Conservation (phyloP, 2,329 filamentous ascomycete species). For the Claviceps sp. region DNA sequence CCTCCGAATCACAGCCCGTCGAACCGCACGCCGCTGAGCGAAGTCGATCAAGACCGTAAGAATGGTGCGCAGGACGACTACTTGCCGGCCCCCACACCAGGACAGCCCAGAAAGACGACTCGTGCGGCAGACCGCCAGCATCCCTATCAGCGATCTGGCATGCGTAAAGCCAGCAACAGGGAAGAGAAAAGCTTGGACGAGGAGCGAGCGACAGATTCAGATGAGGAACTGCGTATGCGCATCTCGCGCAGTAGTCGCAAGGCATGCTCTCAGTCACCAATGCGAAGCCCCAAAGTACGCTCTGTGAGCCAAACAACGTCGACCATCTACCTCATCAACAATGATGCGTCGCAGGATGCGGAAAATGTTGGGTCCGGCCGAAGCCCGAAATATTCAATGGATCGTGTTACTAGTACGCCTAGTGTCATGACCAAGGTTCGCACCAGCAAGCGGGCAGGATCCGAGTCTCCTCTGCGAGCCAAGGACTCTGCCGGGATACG, state of each 20-base stretch:
- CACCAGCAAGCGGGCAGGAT: slow-evolving; percentile 38
- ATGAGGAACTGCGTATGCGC: slow-evolving; percentile 72
- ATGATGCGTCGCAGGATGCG: slow-evolving; percentile 55
- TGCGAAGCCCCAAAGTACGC: slow-evolving; percentile 46
- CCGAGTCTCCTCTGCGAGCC: slow-evolving; percentile 34
- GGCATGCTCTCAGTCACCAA: slow-evolving; percentile 47
- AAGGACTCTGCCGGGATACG: slow-evolving; percentile 43
- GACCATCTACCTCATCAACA: slow-evolving; percentile 51
- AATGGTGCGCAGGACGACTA: slow-evolving; percentile 74
- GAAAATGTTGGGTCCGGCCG: slow-evolving; percentile 54
- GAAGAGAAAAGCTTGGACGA: slow-evolving; percentile 41
- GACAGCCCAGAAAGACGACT: slow-evolving; percentile 83
- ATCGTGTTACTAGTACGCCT: slow-evolving; percentile 39
- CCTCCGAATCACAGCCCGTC: slow-evolving; percentile 69
- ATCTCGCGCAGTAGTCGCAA: slow-evolving; percentile 52
- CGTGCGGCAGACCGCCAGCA: slow-evolving; percentile 64
- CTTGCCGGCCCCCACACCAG: slow-evolving; percentile 85
- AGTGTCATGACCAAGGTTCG: slow-evolving; percentile 52
- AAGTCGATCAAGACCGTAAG: slow-evolving; percentile 71
- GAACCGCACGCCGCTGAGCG: slow-evolving; percentile 75
- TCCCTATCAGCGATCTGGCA: slow-evolving; percentile 49
- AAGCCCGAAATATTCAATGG: slow-evolving; percentile 40
- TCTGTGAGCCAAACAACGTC: slow-evolving; percentile 68
- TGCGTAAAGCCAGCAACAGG: slow-evolving; percentile 25
- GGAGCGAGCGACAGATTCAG: slow-evolving; percentile 54